Evolutionary conservation across 176 grass and related monocot species (phyloP).

Genomic region (Saccharum officinarum): DNA sequence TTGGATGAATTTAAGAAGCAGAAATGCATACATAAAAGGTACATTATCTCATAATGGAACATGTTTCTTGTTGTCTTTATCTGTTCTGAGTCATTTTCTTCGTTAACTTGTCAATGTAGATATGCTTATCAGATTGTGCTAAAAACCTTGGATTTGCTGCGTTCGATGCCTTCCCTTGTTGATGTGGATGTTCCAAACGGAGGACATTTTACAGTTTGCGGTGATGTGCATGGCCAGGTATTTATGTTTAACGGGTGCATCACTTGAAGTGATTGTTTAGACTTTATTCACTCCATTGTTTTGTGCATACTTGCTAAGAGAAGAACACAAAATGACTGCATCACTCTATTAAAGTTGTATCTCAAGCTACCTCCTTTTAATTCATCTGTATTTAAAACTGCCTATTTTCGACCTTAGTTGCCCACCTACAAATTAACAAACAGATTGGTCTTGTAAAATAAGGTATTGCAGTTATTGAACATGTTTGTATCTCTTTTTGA

Average conservation of each 20-base stretch:
- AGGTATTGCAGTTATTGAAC: neutral
- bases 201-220: conserved; percentile 73
- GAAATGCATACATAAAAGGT: conserved; percentile 82
- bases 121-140: conserved; percentile 82
- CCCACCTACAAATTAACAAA: neutral
- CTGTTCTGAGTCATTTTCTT: neutral
- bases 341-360: neutral
- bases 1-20: conserved; percentile 85
- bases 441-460: neutral
- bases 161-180: conserved; percentile 73
- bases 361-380: neutral
- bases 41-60: neutral
- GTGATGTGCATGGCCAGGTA: conserved; percentile 98
- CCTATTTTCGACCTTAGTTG: neutral
- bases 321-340: neutral
- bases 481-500: neutral
- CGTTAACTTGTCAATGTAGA: conserved; percentile 7
- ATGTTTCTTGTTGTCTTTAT: neutral
- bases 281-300: neutral
- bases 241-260: neutral
- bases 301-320: neutral
- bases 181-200: conserved; percentile 63
- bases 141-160: conserved; percentile 57
- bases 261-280: neutral
- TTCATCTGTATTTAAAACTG: neutral